These are phyloP conservation scores for Komagataella kurtzmanii DNA, from an alignment of 805 yeast genomes.

Conservation along the genomic window DNA sequence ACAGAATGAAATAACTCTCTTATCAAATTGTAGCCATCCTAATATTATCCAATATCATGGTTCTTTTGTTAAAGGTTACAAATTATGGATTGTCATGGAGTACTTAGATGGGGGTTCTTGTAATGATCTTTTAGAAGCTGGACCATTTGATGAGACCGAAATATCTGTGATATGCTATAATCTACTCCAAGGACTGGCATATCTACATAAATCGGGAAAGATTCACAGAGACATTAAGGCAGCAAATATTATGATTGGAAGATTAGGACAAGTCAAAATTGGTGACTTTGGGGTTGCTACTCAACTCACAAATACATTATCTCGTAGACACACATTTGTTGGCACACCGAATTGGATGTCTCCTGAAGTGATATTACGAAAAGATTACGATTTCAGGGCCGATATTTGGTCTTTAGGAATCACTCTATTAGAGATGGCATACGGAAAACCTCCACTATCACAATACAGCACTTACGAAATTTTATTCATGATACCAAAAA, in stretches of 20 bases:
- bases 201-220: constrained; percentile 58
- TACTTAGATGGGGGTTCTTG: constrained; percentile 69
- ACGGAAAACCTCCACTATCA: constrained; percentile 59
- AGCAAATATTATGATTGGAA: constrained; percentile 57
- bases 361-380: constrained; percentile 40
- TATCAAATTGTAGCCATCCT: constrained; percentile 49
- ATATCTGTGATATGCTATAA: constrained; percentile 43
- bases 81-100: constrained; percentile 76
- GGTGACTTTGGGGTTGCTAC: constrained; percentile 98
- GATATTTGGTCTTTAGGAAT: constrained; percentile 77
- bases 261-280: constrained; percentile 78
- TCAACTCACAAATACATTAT: constrained; percentile 41
- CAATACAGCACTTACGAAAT: constrained; percentile 44
- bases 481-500: constrained; percentile 33
- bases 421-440: constrained; percentile 59
- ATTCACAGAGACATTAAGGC: constrained; percentile 92
- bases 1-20: constrained; percentile 55
- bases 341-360: constrained; percentile 61
- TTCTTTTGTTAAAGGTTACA: constrained; percentile 54
- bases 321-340: constrained; percentile 37
- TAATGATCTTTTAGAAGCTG: constrained; percentile 45
- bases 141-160: constrained; percentile 42
- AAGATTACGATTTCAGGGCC: constrained; percentile 54
- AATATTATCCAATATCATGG: constrained; percentile 61
- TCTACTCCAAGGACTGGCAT: constrained; percentile 45